phyloP scores from a whole-genome alignment of 768 basidiomycete genomes.

The Pluteus cervinus region DNA sequence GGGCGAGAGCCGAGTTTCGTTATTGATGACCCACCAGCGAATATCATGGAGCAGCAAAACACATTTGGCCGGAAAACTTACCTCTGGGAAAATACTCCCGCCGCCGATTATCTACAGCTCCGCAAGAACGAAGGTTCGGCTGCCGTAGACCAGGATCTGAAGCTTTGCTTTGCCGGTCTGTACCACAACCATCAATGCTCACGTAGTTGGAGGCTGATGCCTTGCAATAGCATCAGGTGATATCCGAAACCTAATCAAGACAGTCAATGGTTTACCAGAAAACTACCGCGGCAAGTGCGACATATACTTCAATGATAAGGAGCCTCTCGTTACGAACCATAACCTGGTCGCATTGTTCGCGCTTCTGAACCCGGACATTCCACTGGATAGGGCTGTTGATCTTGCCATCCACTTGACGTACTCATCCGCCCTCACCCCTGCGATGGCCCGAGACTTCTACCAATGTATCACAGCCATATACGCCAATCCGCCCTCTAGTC shows the following conservation, averaged over 20 bases:
- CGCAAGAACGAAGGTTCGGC: conserved; percentile 22
- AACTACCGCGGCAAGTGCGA: conserved; percentile 16
- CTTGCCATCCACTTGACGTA: conserved; percentile 37
- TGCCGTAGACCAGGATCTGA: conserved; percentile 17
- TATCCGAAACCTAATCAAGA: conserved; percentile 23
- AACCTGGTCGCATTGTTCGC: conserved; percentile 20
- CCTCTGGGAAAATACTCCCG: conserved; percentile 18
- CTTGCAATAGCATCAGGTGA: conserved; percentile 8
- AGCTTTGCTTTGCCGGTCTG: conserved; percentile 29
- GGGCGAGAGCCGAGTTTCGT: too few relatives aligned
- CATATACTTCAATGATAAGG: conserved; percentile 17
- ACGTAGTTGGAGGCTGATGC: neutral
- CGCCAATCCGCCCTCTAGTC: too few relatives aligned
- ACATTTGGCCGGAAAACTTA: conserved; percentile 3
- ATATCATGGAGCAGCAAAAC: neutral
- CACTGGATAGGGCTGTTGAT: conserved; percentile 35
- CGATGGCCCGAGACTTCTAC: conserved; percentile 27
- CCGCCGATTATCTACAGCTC: conserved; percentile 27
- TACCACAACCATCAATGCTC: neutral
- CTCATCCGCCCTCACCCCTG: conserved; percentile 28
- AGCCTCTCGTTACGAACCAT: conserved; percentile 15
- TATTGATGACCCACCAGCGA: neutral
- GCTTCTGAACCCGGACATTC: conserved; percentile 22
- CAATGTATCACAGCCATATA: conserved; percentile 30
- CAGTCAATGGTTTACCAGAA: conserved; percentile 19